These are phyloP conservation scores for Leishmania martiniquensis DNA, from an alignment of 208 protist genomes.

Conservation along the genomic window DNA sequence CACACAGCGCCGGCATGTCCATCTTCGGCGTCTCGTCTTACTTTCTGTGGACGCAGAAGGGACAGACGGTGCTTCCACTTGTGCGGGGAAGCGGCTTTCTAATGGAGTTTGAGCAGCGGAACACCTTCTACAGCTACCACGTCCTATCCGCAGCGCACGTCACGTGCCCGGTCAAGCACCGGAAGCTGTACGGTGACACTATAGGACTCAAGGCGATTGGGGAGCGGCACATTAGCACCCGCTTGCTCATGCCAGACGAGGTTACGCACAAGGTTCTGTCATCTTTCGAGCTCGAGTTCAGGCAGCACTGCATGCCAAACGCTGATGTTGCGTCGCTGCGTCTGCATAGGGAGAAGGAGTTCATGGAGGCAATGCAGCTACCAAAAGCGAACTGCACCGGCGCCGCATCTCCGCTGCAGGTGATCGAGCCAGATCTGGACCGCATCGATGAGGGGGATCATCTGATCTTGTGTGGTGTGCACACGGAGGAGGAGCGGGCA, in stretches of 20 bases:
- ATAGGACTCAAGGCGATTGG: conserved; percentile 79
- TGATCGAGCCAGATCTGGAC: conserved; percentile 70
- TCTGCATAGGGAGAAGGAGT: conserved; percentile 41
- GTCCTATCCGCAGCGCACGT: conserved; percentile 87
- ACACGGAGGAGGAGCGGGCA: conserved; percentile 63
- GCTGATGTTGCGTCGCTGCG: conserved; percentile 76
- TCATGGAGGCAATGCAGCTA: conserved; percentile 24
- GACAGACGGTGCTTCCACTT: conserved; percentile 78
- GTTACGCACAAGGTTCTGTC: conserved; percentile 28
- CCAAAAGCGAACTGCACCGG: not conserved
- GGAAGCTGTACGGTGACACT: conserved; percentile 69
- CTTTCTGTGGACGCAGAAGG: conserved; percentile 91
- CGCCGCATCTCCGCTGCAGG: conserved; percentile 15
- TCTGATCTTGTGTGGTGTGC: conserved; percentile 65
- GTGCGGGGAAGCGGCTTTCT: conserved; percentile 88
- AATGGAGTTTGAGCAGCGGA: conserved; percentile 61
- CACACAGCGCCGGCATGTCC: conserved; percentile 43
- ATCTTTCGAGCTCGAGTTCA: conserved; percentile 68
- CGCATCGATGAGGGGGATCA: conserved; percentile 68
- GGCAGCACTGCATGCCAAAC: conserved; percentile 69
- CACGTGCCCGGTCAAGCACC: conserved; percentile 73
- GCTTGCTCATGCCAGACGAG: conserved; percentile 53
- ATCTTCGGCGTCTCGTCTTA: conserved; percentile 84
- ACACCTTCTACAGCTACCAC: conserved; percentile 82
- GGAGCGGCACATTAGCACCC: conserved; percentile 83